Conservation (phyloP, 2,329 filamentous ascomycete species). For the Fusarium longipes region DNA sequence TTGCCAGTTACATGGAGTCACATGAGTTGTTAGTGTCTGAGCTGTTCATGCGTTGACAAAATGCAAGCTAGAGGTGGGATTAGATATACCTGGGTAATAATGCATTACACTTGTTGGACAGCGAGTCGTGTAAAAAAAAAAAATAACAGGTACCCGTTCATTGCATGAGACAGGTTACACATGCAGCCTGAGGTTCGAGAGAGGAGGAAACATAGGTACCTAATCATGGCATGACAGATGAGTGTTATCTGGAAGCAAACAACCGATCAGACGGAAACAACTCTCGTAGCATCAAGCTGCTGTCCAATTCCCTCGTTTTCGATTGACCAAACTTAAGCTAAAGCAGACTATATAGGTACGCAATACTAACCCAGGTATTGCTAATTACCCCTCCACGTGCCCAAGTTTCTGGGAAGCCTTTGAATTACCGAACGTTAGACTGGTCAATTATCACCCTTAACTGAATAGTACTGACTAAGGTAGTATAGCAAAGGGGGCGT, state of each 20-base stretch:
- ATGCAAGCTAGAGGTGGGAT: slow-evolving; percentile 17
- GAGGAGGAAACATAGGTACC: neutral
- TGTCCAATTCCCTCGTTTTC: slow-evolving; percentile 7
- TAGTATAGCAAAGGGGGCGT: neutral
- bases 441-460: slow-evolving; percentile 22
- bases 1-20: slow-evolving; percentile 25
- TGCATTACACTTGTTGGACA: slow-evolving; percentile 9
- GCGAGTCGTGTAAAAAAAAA: neutral
- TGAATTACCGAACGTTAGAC: neutral
- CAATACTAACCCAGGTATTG: too few relatives aligned
- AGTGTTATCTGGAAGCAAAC: too few relatives aligned
- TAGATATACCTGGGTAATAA: neutral
- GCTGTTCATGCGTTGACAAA: slow-evolving; percentile 39
- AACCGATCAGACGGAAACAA: too few relatives aligned
- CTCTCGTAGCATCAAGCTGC: slow-evolving; percentile 14
- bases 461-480: neutral
- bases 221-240: neutral
- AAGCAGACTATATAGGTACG: too few relatives aligned
- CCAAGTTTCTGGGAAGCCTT: slow-evolving; percentile 18
- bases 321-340: too few relatives aligned
- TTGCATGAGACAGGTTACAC: slow-evolving; percentile 22
- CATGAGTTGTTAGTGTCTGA: slow-evolving; percentile 35
- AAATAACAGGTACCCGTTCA: too few relatives aligned
- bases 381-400: slow-evolving; percentile 40
- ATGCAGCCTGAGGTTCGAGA: neutral